These are phyloP conservation scores for Erythrobasidium hasegawianum DNA, from an alignment of 1,284 basidiomycete genomes.

Conservation along the genomic window DNA sequence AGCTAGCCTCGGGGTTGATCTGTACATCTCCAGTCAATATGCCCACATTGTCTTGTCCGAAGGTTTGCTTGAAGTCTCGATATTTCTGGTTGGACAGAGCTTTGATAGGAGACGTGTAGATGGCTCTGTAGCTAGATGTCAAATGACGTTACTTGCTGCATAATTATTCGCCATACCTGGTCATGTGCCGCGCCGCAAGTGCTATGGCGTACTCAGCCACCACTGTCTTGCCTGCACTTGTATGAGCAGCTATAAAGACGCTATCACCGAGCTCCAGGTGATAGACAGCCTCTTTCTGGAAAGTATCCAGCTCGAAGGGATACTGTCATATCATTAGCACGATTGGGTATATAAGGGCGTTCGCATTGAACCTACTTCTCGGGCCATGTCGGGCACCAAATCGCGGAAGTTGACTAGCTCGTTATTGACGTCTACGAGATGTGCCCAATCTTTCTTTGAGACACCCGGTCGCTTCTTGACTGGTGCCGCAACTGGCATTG, in stretches of 20 bases:
- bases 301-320: slow-evolving; percentile 79
- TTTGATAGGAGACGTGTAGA: slow-evolving; percentile 99
- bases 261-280: slow-evolving; percentile 96
- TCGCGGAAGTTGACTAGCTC: slow-evolving; percentile 82
- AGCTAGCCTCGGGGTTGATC: slow-evolving; percentile 96
- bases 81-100: slow-evolving; percentile 99
- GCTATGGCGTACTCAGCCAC: slow-evolving; percentile 99
- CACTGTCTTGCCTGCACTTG: slow-evolving; percentile 98
- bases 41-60: slow-evolving; percentile 85
- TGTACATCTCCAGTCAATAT: slow-evolving; percentile 99
- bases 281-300: slow-evolving; percentile 98
- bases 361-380: slow-evolving; percentile 39
- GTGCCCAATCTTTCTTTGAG: slow-evolving; percentile 91
- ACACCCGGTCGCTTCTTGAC: slow-evolving; percentile 43
- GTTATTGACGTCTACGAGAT: slow-evolving; percentile 89
- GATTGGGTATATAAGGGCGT: not conserved
- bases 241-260: slow-evolving; percentile 98
- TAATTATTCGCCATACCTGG: slow-evolving; percentile 59
- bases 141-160: not conserved
- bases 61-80: slow-evolving; percentile 96
- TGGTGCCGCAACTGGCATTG: slow-evolving; percentile 18
- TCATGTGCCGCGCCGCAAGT: slow-evolving; percentile 96
- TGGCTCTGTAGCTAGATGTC: slow-evolving; percentile 61
- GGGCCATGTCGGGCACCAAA: slow-evolving; percentile 82
- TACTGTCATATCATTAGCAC: slow-evolving; percentile 60